These are phyloP conservation scores for Fusarium euwallaceae DNA, from an alignment of 2,329 filamentous ascomycete genomes.

Conservation along the genomic window DNA sequence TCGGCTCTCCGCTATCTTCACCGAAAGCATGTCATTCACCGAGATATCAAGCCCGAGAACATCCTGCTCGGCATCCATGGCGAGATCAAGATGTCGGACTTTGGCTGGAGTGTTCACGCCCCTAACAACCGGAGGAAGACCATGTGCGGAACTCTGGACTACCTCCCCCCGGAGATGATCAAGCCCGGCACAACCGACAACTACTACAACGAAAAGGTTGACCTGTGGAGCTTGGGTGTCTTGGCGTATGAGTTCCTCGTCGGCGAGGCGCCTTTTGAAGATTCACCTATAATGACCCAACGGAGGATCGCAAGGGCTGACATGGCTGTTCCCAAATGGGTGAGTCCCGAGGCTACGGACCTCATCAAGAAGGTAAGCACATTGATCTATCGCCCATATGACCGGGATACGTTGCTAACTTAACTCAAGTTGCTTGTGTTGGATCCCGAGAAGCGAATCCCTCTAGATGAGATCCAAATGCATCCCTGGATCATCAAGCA, in stretches of 20 bases:
- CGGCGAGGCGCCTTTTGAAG: conserved; percentile 96
- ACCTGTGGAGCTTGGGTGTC: conserved; percentile 95
- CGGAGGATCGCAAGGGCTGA: conserved; percentile 88
- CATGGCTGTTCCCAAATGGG: conserved; percentile 91
- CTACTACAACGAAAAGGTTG: conserved; percentile 94
- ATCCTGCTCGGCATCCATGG: conserved; percentile 96
- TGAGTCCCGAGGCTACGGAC: conserved; percentile 90
- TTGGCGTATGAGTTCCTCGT: conserved; percentile 97
- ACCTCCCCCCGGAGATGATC: conserved; percentile 98
- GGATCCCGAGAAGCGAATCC: conserved; percentile 92
- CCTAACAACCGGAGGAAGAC: conserved; percentile 94
- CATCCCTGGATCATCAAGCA: conserved; percentile 99
- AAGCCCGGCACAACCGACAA: conserved; percentile 84
- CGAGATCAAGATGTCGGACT: conserved; percentile 98
- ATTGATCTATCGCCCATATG: background rate
- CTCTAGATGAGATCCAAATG: conserved; percentile 86
- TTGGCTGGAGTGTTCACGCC: conserved; percentile 98
- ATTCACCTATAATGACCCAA: conserved; percentile 94
- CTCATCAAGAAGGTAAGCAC: conserved; percentile 87
- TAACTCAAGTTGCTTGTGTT: conserved; percentile 83
- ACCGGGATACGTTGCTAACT: conserved; percentile 38
- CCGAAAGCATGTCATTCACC: conserved; percentile 97
- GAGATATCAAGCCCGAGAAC: conserved; percentile 98
- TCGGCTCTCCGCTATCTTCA: conserved; percentile 89
- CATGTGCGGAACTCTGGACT: conserved; percentile 97